Percentiles rank a stretch among this genome's conserved stretches.
phyloP scores from a whole-genome alignment of 176 grass and related monocot genomes.

The Themeda triandra region DNA sequence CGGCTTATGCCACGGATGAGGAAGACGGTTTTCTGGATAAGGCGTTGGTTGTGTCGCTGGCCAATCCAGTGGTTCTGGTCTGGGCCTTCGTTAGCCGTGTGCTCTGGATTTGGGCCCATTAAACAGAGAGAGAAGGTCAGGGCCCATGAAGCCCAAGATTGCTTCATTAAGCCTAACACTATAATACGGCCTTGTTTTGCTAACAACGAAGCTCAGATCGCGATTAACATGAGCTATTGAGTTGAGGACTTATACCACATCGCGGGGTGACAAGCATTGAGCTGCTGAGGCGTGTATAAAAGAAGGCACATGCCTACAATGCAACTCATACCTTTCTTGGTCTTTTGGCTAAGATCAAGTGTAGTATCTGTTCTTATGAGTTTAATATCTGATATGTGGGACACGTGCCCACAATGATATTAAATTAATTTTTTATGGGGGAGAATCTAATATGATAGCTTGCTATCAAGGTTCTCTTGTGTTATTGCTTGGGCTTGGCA shows the following conservation, averaged over 20 bases:
- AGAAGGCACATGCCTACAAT: not conserved
- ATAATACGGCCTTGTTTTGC: not conserved
- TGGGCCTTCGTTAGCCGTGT: not conserved
- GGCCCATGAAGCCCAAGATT: not conserved
- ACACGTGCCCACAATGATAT: slow-evolving; percentile 23
- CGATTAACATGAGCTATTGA: not conserved
- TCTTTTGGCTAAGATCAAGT: slow-evolving; percentile 73
- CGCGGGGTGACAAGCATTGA: no score
- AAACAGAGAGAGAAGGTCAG: no score
- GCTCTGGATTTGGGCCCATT: not conserved
- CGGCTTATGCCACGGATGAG: slow-evolving; percentile 29
- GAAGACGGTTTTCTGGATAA: slow-evolving; percentile 31
- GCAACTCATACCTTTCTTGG: slow-evolving; percentile 51
- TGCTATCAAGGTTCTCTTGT: not conserved
- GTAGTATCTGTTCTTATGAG: slow-evolving; percentile 77
- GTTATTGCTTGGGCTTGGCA: not conserved
- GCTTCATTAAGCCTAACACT: not conserved
- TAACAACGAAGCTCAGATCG: not conserved
- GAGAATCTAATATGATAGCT: not conserved
- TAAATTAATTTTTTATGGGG: slow-evolving; percentile 49
- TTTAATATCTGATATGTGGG: slow-evolving; percentile 75
- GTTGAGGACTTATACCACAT: not conserved
- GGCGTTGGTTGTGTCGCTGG: not conserved
- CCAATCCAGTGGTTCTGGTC: not conserved
- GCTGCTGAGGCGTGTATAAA: not conserved